These are phyloP conservation scores for Clarkia xantiana DNA, from an alignment of 345 rosid genomes.

Conservation along the genomic window DNA sequence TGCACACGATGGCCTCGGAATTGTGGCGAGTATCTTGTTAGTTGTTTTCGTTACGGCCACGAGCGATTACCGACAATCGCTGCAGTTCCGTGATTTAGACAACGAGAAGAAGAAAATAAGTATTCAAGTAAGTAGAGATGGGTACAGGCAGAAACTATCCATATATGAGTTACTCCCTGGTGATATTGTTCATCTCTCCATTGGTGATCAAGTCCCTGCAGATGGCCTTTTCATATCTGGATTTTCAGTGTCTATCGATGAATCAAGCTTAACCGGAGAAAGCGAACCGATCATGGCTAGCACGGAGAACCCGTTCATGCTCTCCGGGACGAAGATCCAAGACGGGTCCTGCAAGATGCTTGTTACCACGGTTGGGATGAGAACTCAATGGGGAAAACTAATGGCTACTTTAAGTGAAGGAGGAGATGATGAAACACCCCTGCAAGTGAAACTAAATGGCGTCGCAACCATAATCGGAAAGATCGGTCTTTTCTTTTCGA, in stretches of 20 bases:
- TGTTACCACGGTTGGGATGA: constrained; percentile 87
- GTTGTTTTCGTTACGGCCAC: constrained; percentile 82
- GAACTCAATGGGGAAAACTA: constrained; percentile 93
- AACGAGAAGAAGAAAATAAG: constrained; percentile 82
- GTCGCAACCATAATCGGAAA: constrained; percentile 88
- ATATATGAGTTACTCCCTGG: constrained; percentile 81
- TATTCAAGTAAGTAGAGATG: constrained; percentile 70
- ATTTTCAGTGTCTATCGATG: constrained; percentile 71
- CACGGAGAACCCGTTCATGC: constrained; percentile 56
- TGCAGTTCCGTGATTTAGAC: constrained; percentile 79
- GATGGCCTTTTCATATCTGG: constrained; percentile 85
- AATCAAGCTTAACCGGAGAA: constrained; percentile 86
- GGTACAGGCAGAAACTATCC: constrained; percentile 71
- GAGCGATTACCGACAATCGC: constrained; percentile 82
- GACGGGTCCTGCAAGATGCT: constrained; percentile 93
- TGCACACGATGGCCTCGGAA: constrained; percentile 87
- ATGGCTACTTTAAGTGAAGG: constrained; percentile 95
- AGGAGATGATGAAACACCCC: constrained; percentile 91
- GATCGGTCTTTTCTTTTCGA: constrained; percentile 69
- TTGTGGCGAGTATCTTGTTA: constrained; percentile 70
- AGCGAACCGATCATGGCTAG: constrained; percentile 69
- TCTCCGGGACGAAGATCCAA: constrained; percentile 84
- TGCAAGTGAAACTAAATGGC: constrained; percentile 88
- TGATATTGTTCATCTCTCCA: constrained; percentile 75
- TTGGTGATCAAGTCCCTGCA: constrained; percentile 95